These are phyloP conservation scores for Debaryomyces singareniensis DNA, from an alignment of 1,139 yeast genomes.

Conservation along the genomic window DNA sequence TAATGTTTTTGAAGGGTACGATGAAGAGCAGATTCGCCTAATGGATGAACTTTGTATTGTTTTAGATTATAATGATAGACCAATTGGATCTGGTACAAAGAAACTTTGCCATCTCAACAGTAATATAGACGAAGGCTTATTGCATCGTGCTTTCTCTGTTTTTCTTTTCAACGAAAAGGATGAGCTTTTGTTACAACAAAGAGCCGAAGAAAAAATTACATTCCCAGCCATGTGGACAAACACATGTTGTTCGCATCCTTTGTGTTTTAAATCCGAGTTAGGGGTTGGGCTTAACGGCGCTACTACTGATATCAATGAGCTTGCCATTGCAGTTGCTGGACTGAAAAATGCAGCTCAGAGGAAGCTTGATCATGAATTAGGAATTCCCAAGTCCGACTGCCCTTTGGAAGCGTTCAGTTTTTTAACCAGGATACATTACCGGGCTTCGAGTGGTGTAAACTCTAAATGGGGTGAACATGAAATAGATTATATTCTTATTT, in stretches of 20 bases:
- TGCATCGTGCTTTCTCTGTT: slow-evolving; percentile 95
- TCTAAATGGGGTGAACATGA: slow-evolving; percentile 98
- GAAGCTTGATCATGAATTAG: slow-evolving; percentile 87
- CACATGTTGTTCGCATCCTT: slow-evolving; percentile 97
- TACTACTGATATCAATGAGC: slow-evolving; percentile 36
- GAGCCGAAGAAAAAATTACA: slow-evolving; percentile 95
- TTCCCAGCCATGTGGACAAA: slow-evolving; percentile 97
- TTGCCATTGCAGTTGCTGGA: slow-evolving; percentile 57
- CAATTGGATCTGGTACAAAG: slow-evolving; percentile 91
- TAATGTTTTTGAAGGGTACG: slow-evolving; percentile 70
- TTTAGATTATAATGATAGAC: slow-evolving; percentile 77
- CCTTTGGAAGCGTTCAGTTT: slow-evolving; percentile 71
- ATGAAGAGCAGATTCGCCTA: slow-evolving; percentile 84
- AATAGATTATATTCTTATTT: slow-evolving; percentile 86
- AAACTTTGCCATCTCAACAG: slow-evolving; percentile 88
- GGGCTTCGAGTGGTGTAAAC: slow-evolving; percentile 65
- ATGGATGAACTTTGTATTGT: slow-evolving; percentile 98
- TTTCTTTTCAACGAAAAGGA: slow-evolving; percentile 77
- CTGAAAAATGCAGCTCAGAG: slow-evolving; percentile 87
- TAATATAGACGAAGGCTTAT: slow-evolving; percentile 75
- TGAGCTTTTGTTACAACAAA: slow-evolving; percentile 78
- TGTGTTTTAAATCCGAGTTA: slow-evolving; percentile 75
- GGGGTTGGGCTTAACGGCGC: slow-evolving; percentile 35
- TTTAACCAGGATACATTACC: slow-evolving; percentile 90
- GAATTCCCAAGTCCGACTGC: slow-evolving; percentile 58